Base-by-base conservation (phyloP, 1,284 basidiomycete genomes). In the Rhodotorula sp. region DNA sequence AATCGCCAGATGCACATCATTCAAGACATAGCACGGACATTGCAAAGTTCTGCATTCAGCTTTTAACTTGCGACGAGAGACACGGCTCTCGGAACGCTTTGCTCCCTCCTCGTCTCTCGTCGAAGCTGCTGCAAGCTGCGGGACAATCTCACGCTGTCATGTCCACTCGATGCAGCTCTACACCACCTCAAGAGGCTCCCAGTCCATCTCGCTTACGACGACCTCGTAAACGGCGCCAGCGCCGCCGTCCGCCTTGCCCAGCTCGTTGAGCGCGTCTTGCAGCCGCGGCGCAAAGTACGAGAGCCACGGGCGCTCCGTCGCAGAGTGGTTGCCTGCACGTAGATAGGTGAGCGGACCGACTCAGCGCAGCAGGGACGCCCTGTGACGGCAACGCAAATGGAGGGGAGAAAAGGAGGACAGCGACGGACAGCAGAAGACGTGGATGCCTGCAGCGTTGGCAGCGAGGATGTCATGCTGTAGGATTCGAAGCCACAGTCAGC, bases 221-320 rank as follows among this genome's bases (percentile, higher is more conserved):
- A 77, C 75, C 52, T 70, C 57, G 53, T 75, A 77, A 16, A 23
- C 34, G 7, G 7, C 53, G 52, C 45, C 45, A 21, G 19, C 34
- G 17, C 27, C 42, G 27, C 48, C 25, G 21, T 42, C 46, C 1
- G 19, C 23, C 12, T 19, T 45, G 0, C 64, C 67, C 4, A 60
- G 27, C n/a, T 59, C 56, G 64, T 75, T 73, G 54, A 77, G 56
- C 21, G 55, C 44, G 7, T 53, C 10, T 44, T 71, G 42, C n/a
- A 77, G 58, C 4, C 74, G 64, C 16, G 73, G 73, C 0, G 71
- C 73, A n/a, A 75, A 75, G 25, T 50, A 52, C 9, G 49, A 14
- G 19, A 77, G 69, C 75, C 75, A 77, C 5, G 75, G 75, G 13
- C 75, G 70, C 55, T 77, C 75, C 34, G 71, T 75, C 34, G 68